Percentiles rank a stretch among this genome's conserved stretches.
Conservation (phyloP, 176 grass and related monocot genomes). For the Ananas comosus region DNA sequence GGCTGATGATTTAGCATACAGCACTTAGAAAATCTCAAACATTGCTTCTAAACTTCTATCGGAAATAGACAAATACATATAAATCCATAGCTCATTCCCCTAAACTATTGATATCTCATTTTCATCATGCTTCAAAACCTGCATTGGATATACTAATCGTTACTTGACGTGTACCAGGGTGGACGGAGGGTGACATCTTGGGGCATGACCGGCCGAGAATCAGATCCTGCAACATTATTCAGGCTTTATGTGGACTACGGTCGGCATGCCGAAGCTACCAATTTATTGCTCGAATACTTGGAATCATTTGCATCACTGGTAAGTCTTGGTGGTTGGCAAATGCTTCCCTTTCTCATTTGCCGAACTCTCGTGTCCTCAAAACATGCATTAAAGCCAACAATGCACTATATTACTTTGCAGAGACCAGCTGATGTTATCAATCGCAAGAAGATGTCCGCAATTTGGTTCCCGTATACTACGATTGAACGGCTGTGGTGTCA, state of each 20-base stretch:
- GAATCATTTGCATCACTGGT: slow-evolving; percentile 68
- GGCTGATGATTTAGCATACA: neutral
- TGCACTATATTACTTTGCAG: slow-evolving; percentile 33
- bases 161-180: slow-evolving; percentile 23
- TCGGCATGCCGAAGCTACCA: slow-evolving; percentile 61
- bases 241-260: slow-evolving; percentile 83
- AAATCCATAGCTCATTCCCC: neutral
- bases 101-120: neutral
- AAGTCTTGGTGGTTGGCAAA: slow-evolving; percentile 9
- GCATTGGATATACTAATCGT: neutral
- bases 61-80: too few relatives aligned
- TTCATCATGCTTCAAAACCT: neutral
- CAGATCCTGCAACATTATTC: slow-evolving; percentile 78
- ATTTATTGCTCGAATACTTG: slow-evolving; percentile 77
- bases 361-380: neutral
- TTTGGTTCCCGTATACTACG: slow-evolving; percentile 68
- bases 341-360: neutral
- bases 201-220: slow-evolving; percentile 86
- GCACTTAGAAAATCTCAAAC: slow-evolving; percentile 7
- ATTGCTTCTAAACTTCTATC: neutral
- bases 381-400: neutral
- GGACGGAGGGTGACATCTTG: slow-evolving; percentile 50
- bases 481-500: slow-evolving; percentile 72
- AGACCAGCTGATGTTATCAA: slow-evolving; percentile 53
- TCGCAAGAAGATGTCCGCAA: slow-evolving; percentile 76